Percentiles rank a stretch among this genome's conserved stretches.
phyloP scores from a whole-genome alignment of 1,284 basidiomycete genomes.

The Bondarzewia mesenterica region DNA sequence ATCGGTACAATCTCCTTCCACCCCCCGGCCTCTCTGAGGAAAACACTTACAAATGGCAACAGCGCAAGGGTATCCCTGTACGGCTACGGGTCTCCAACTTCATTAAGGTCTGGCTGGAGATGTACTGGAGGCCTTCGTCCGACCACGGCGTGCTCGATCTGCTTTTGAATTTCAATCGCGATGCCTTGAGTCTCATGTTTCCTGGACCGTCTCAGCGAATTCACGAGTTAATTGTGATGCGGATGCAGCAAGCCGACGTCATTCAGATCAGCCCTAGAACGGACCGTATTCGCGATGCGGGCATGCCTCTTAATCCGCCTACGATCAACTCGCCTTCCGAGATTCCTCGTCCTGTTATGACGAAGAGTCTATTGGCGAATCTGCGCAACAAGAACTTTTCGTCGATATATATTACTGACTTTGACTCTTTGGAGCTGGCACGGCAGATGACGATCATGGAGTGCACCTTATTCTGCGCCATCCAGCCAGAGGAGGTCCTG shows the following conservation, averaged over 20 bases:
- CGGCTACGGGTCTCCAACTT: constrained; percentile 87
- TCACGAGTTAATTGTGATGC: constrained; percentile 57
- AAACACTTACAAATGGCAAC: constrained; percentile 73
- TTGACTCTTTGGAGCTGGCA: constrained; percentile 88
- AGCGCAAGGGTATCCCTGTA: constrained; percentile 82
- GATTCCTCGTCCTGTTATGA: constrained; percentile 77
- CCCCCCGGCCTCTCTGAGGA: constrained; percentile 50
- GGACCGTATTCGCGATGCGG: constrained; percentile 59
- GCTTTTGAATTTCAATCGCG: constrained; percentile 58
- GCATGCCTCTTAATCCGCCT: constrained; percentile 62
- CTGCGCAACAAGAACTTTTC: constrained; percentile 53
- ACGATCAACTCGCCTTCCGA: constrained; percentile 44
- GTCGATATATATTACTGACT: constrained; percentile 75
- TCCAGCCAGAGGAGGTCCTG: constrained; percentile 84
- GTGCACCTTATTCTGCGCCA: constrained; percentile 77
- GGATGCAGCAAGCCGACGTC: constrained; percentile 37
- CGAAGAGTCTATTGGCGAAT: constrained; percentile 66
- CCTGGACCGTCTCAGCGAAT: constrained; percentile 66
- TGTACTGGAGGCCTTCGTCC: constrained; percentile 72
- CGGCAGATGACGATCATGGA: constrained; percentile 96
- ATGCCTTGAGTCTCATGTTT: constrained; percentile 56
- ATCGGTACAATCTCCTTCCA: constrained; percentile 74
- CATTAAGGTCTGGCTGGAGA: constrained; percentile 89
- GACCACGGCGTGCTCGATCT: constrained; percentile 56
- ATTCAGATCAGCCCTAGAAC: constrained; percentile 41